Percentiles rank a stretch among this genome's conserved stretches.
phyloP scores from a whole-genome alignment of 208 protist species.

The Porcisia deanei region DNA sequence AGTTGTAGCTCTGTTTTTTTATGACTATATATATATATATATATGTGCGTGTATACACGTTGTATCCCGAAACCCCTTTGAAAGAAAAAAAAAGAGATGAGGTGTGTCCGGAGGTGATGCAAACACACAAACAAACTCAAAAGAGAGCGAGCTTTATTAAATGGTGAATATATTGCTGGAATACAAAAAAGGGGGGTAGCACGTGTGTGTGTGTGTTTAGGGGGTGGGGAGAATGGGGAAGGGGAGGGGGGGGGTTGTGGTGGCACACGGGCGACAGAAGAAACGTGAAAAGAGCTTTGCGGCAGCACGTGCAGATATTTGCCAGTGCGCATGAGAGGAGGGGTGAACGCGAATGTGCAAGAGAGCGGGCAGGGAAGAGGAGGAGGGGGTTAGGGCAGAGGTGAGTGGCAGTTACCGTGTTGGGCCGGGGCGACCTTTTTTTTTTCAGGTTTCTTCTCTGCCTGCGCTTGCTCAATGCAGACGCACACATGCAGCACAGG shows the following conservation, averaged over 20 bases:
- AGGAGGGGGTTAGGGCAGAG: background rate
- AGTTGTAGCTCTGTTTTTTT: background rate
- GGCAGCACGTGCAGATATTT: background rate
- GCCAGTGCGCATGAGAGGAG: background rate
- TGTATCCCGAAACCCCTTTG: too few species aligned
- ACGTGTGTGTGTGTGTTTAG: background rate
- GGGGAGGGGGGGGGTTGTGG: background rate
- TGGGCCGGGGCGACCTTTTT: background rate
- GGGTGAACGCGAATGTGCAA: background rate
- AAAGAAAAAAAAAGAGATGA: too few species aligned
- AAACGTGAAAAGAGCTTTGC: conserved; percentile 2
- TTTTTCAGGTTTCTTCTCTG: background rate
- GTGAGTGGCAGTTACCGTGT: background rate
- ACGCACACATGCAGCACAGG: background rate
- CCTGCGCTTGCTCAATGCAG: background rate
- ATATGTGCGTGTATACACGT: background rate
- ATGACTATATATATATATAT: conserved; percentile 6
- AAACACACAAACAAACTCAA: background rate
- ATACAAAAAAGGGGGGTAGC: background rate
- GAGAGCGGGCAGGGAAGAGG: background rate
- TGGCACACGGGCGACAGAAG: background rate
- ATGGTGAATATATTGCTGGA: background rate
- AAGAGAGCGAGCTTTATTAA: background rate
- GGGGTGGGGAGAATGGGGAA: background rate
- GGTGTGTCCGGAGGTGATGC: too few species aligned